phyloP scores from a whole-genome alignment of 169 alveolate genomes.

The Cryptosporidium meleagridis region DNA sequence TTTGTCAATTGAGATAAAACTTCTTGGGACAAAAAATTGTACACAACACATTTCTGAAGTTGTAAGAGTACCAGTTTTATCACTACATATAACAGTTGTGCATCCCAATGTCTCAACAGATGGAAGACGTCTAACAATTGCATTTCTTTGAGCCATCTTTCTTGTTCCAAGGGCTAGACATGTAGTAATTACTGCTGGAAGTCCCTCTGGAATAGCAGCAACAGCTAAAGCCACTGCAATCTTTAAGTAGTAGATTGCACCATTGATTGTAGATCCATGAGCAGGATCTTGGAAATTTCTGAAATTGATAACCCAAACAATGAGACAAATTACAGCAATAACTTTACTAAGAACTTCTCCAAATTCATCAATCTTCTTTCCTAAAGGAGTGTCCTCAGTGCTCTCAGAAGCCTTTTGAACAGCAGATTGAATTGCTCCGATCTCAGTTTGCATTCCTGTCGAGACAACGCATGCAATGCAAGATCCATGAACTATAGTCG shows the following conservation, averaged over 20 bases:
- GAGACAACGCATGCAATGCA: conserved; percentile 94
- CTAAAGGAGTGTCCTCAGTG: conserved; percentile 96
- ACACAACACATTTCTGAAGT: conserved; percentile 93
- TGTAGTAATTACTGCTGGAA: conserved; percentile 99
- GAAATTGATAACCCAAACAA: conserved; percentile 97
- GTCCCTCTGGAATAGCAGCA: conserved; percentile 99
- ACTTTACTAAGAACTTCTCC: conserved; percentile 92
- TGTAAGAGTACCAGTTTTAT: conserved; percentile 99
- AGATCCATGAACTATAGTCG: conserved; percentile 93
- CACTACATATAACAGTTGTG: conserved; percentile 98
- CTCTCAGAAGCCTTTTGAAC: conserved; percentile 93
- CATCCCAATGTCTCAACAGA: conserved; percentile 99
- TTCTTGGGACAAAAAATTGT: conserved; percentile 76
- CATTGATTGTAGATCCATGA: conserved; percentile 95
- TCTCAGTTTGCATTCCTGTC: conserved; percentile 98
- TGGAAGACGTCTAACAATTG: conserved; percentile 96
- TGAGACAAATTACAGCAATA: conserved; percentile 90
- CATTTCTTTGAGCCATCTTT: conserved; percentile 95
- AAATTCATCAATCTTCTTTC: conserved; percentile 94
- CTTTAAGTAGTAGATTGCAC: conserved; percentile 96
- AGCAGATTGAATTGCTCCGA: conserved; percentile 96
- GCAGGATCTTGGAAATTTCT: conserved; percentile 95
- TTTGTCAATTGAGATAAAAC: conserved; percentile 62
- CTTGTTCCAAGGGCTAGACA: conserved; percentile 98
- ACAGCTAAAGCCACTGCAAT: conserved; percentile 99